A percentile compares a stretch with the other conserved stretches of the same genome.
These are phyloP conservation scores for Chlorella sp. DNA, from an alignment of 139 green algal genomes.

Conservation along the genomic window DNA sequence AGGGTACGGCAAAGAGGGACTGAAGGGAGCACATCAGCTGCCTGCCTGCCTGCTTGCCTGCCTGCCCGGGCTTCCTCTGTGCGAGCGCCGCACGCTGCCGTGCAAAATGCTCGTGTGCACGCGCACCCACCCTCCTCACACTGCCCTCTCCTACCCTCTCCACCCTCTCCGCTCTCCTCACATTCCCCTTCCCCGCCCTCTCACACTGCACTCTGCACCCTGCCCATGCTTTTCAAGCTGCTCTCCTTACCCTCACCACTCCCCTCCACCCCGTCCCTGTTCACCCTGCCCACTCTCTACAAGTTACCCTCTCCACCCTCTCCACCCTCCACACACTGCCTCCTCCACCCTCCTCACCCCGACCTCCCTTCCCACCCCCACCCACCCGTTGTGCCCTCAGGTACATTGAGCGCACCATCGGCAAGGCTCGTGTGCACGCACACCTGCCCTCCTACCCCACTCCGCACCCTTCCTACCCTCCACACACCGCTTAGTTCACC, in stretches of 20 bases:
- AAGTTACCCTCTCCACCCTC: background rate
- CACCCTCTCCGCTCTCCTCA: background rate
- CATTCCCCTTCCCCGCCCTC: background rate
- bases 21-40: too few species aligned
- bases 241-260: background rate
- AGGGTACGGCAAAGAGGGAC: conserved; percentile 32
- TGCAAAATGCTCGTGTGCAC: too few species aligned
- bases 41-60: too few species aligned
- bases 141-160: background rate
- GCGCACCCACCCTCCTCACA: too few species aligned
- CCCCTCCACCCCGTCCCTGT: too few species aligned
- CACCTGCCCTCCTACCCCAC: too few species aligned
- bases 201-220: background rate
- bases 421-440: background rate
- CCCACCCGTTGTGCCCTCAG: conserved; percentile 22
- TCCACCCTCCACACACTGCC: background rate
- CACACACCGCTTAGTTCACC: too few species aligned
- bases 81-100: too few species aligned
- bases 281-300: too few species aligned
- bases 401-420: conserved; percentile 62
- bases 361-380: too few species aligned
- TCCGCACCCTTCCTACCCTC: background rate
- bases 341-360: too few species aligned
- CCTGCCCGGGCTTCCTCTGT: too few species aligned
- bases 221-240: background rate